Base-by-base conservation (phyloP, 208 protist genomes). In the Zelonia costaricensis region DNA sequence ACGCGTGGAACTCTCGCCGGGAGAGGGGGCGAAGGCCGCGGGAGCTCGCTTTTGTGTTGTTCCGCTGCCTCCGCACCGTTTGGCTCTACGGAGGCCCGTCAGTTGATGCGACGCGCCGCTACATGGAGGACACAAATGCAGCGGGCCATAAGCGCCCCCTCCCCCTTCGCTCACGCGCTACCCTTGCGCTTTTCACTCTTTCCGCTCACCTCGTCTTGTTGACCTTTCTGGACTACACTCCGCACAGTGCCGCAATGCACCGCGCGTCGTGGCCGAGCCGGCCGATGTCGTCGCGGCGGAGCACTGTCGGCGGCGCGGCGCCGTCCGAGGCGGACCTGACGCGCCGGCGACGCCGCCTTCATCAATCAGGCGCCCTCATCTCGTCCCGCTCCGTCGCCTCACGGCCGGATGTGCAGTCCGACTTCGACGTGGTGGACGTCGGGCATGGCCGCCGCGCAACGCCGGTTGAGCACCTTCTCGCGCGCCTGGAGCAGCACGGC, bases 401-500 rank as follows among this genome's bases (percentile, higher is more conserved):
- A n/a, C 48, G 68, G 13, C 57, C 56, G 12, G 73, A 84, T 23
- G 53, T 28, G 15, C 30, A 52, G 18, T 3, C n/a, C 5, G 52
- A 60, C 28, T 52, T 63, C 15, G 68, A 74, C n/a, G 78, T 90
- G 12, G 73, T 92, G 6, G 69, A 92, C 53, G 85, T 94, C 46
- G 88, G 85, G 20, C 74, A 87, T 0, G 80, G 76, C 7, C 70
- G 73, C 9, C 48, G 52, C 28, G 57, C 86, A 0, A 95, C 77
- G 27, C 13, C 74, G 0, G 62, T 78, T 12, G 90, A 95, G 63
- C 72, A 93, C 38, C 62, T 92, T 8, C 42, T 94, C 4, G 84
- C 85, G 4, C 79, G 85, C 1, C 66, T 96, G 13, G 85, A 94
- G 62, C 85, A 92, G 64, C 91, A 96, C 58, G 91, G 91, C 7